Evolutionary conservation across 352 stramenopile species (phyloP).

Genomic region (Phytophthora foliorum): DNA sequence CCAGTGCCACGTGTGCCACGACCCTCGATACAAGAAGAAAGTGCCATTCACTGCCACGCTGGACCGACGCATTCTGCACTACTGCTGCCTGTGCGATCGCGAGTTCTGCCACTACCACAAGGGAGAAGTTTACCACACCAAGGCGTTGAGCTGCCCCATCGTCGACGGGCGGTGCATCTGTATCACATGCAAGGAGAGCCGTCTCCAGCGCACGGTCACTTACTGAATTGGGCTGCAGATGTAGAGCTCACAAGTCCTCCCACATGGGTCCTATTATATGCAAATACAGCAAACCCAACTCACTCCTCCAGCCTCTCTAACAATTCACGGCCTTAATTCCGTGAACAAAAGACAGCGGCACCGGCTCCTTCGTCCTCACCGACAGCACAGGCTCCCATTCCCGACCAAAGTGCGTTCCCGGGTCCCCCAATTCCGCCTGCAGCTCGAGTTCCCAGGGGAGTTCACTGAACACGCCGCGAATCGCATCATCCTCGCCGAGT

Average conservation of each 20-base stretch:
- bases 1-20: slow-evolving; percentile 82
- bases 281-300: slow-evolving; percentile 19
- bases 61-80: slow-evolving; percentile 81
- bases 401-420: slow-evolving; percentile 43
- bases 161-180: slow-evolving; percentile 85
- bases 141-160: slow-evolving; percentile 80
- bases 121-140: slow-evolving; percentile 80
- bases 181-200: slow-evolving; percentile 71
- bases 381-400: slow-evolving; percentile 43
- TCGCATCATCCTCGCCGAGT: slow-evolving; percentile 56
- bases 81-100: slow-evolving; percentile 81
- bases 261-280: slow-evolving; percentile 18
- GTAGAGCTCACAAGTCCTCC: slow-evolving; percentile 12
- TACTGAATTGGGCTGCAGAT: slow-evolving; percentile 37
- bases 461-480: slow-evolving; percentile 49
- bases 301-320: neutral
- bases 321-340: slow-evolving; percentile 1
- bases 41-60: slow-evolving; percentile 72
- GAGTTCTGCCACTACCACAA: slow-evolving; percentile 91
- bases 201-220: slow-evolving; percentile 62
- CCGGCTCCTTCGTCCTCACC: slow-evolving; percentile 3
- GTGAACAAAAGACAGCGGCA: slow-evolving; percentile 28
- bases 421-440: slow-evolving; percentile 30
- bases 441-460: slow-evolving; percentile 43
- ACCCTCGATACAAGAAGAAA: slow-evolving; percentile 71